Percentiles rank a stretch among this genome's conserved stretches.
Conservation (phyloP, 1,284 basidiomycete genomes). For the Farysia itapuensis region DNA sequence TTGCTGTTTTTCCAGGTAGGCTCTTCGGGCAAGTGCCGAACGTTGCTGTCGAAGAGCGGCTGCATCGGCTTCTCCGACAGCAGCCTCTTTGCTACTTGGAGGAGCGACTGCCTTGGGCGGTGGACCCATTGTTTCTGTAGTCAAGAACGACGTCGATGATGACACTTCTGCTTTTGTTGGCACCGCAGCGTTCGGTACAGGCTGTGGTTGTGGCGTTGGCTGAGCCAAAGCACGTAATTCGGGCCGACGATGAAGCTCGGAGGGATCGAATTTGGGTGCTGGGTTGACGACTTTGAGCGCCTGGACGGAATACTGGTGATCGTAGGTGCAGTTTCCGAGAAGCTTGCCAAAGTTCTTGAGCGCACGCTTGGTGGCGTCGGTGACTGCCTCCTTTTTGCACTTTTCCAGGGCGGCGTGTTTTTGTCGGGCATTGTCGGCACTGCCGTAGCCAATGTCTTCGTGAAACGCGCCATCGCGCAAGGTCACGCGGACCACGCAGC, state of each 20-base stretch:
- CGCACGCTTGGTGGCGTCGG: conserved; percentile 87
- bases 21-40: conserved; percentile 20
- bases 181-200: too few species aligned
- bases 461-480: conserved; percentile 85
- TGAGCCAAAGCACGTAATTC: conserved; percentile 16
- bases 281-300: conserved; percentile 67
- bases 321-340: conserved; percentile 88
- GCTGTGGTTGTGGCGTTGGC: conserved; percentile 4
- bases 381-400: conserved; percentile 97
- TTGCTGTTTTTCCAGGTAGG: conserved; percentile 26
- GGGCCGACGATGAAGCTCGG: conserved; percentile 33
- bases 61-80: background rate
- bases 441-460: conserved; percentile 79
- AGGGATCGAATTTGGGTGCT: conserved; percentile 38
- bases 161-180: too few species aligned
- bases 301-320: conserved; percentile 82
- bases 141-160: too few species aligned
- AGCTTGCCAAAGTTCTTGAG: conserved; percentile 90
- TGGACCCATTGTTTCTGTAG: background rate
- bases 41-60: conserved; percentile 17
- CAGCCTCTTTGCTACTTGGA: background rate
- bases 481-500: conserved; percentile 82
- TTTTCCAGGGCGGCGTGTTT: conserved; percentile 89
- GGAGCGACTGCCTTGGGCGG: background rate
- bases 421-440: conserved; percentile 78